A percentile compares a stretch with the other conserved stretches of the same genome.
Evolutionary conservation across 495 filamentous ascomycete species (phyloP).

Genomic region (Geoglossum glabrum): DNA sequence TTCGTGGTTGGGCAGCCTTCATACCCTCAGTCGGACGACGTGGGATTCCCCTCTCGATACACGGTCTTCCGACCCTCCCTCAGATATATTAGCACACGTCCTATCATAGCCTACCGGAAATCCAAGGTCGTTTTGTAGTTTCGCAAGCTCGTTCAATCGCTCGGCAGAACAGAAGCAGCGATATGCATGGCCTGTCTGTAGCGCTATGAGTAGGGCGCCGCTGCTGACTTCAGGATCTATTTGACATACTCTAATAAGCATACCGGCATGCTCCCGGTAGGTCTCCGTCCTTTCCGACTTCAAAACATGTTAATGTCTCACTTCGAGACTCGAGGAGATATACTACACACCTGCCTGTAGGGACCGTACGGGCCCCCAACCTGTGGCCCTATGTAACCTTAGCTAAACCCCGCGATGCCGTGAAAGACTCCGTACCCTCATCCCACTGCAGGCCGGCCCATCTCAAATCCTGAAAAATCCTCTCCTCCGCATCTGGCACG

Average conservation of each 20-base stretch:
- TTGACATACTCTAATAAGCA: conserved; percentile 30
- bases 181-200: conserved; percentile 48
- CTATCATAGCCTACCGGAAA: conserved; percentile 55
- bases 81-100: conserved; percentile 44
- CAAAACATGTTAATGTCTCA: neutral
- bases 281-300: conserved; percentile 62
- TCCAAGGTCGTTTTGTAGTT: conserved; percentile 35
- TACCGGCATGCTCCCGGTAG: conserved; percentile 51
- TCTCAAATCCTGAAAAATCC: conserved; percentile 53
- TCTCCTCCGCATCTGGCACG: conserved; percentile 54
- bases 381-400: conserved; percentile 39
- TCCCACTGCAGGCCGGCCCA: conserved; percentile 91
- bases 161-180: conserved; percentile 77
- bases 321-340: conserved; percentile 6
- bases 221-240: neutral
- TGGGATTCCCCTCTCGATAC: conserved; percentile 48
- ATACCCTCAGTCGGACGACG: conserved; percentile 52
- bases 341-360: conserved; percentile 51
- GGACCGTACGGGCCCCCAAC: conserved; percentile 63
- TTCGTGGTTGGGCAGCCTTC: neutral
- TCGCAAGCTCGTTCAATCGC: conserved; percentile 42
- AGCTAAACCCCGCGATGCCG: neutral
- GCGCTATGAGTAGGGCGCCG: neutral
- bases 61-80: conserved; percentile 44
- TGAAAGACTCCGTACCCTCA: conserved; percentile 38